Conservation (phyloP, 1,139 yeast genomes). For the Magnusiomyces clavatus region DNA sequence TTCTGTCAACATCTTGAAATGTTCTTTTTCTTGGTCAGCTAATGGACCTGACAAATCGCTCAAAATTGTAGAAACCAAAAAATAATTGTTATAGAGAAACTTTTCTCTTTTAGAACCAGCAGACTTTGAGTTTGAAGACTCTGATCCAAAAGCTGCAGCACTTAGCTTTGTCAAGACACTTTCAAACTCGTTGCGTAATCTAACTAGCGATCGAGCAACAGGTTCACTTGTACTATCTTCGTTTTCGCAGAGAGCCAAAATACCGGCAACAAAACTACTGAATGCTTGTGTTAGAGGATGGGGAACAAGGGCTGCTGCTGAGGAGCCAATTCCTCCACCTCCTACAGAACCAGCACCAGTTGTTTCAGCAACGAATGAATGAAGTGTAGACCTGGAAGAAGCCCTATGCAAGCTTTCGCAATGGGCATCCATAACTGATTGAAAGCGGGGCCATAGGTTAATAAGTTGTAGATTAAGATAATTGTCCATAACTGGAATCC, state of each 20-base stretch:
- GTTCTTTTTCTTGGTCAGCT: conserved; percentile 51
- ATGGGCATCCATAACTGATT: conserved; percentile 64
- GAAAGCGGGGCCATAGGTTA: conserved; percentile 78
- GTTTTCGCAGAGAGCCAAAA: conserved; percentile 45
- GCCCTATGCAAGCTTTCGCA: conserved; percentile 56
- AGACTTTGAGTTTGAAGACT: background rate
- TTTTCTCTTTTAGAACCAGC: conserved; percentile 44
- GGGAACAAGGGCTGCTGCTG: conserved; percentile 37
- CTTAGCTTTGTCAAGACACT: conserved; percentile 58
- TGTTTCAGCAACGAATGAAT: conserved; percentile 16
- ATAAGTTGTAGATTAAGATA: conserved; percentile 63
- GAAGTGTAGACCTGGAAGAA: conserved; percentile 28
- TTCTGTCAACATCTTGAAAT: conserved; percentile 52
- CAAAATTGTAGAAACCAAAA: conserved; percentile 33
- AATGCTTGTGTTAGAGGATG: conserved; percentile 75
- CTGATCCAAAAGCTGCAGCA: conserved; percentile 13
- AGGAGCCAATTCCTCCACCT: conserved; percentile 22
- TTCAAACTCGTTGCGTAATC: conserved; percentile 76
- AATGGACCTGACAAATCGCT: conserved; percentile 42
- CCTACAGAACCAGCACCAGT: conserved; percentile 17
- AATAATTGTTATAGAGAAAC: conserved; percentile 71
- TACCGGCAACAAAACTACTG: conserved; percentile 65
- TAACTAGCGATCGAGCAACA: conserved; percentile 53
- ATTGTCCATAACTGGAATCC: conserved; percentile 66
- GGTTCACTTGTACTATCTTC: conserved; percentile 49